Conservation (phyloP, 139 green algal species). For the Asterochloris erici region DNA sequence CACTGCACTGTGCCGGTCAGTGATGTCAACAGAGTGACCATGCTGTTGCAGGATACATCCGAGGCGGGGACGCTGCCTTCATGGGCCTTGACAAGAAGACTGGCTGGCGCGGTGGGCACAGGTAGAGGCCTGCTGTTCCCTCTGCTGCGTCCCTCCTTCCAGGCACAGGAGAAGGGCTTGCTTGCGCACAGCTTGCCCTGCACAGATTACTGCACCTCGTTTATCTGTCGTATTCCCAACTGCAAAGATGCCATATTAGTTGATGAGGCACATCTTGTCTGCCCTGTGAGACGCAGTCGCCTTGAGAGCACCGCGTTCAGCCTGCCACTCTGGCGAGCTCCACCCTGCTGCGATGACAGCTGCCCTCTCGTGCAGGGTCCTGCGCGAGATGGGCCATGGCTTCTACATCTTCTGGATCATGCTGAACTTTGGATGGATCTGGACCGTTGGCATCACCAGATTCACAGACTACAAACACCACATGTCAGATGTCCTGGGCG, state of each 20-base stretch:
- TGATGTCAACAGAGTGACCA: too few species aligned
- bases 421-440: conserved; percentile 12
- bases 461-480: conserved; percentile 41
- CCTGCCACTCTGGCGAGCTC: not conserved
- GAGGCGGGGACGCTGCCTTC: conserved; percentile 17
- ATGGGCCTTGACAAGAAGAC: conserved; percentile 18
- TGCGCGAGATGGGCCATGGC: conserved; percentile 17
- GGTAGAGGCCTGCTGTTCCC: not conserved
- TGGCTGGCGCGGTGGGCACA: not conserved
- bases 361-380: not conserved
- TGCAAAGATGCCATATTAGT: too few species aligned
- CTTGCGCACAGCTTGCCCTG: too few species aligned
- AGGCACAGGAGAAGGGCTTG: not conserved
- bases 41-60: conserved; percentile 11
- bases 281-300: too few species aligned
- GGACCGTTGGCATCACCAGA: conserved; percentile 26
- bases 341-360: too few species aligned
- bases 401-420: conserved; percentile 22
- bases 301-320: not conserved
- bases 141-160: not conserved
- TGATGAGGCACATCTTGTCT: too few species aligned
- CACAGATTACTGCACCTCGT: too few species aligned
- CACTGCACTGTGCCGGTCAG: too few species aligned
- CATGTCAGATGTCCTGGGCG: conserved; percentile 23
- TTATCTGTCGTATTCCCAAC: too few species aligned